Evolutionary conservation across 2,329 filamentous ascomycete genomes (phyloP).

Genomic region (Xylariaceae sp.): DNA sequence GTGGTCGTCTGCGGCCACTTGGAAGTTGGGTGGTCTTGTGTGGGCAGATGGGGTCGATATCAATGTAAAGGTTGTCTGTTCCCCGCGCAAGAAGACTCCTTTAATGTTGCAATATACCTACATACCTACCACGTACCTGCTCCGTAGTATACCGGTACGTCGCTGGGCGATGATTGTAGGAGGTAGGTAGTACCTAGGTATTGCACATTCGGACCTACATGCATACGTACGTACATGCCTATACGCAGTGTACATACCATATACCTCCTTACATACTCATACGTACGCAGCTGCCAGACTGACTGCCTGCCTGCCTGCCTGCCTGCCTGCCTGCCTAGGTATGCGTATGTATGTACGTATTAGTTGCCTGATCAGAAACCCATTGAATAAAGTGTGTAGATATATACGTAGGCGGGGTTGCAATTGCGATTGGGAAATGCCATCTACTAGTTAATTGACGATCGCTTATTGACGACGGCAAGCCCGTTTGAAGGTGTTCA

Average conservation of each 20-base stretch:
- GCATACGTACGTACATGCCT: constrained; percentile 14
- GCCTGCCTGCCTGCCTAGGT: constrained; percentile 7
- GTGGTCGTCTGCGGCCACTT: constrained; percentile 14
- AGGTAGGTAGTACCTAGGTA: constrained; percentile 7
- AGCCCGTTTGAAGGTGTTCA: constrained; percentile 28
- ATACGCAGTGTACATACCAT: constrained; percentile 1
- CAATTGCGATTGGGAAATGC: constrained; percentile 19
- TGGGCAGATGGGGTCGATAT: constrained; percentile 3
- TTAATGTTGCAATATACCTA: neutral
- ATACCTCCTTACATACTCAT: neutral
- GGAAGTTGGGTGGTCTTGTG: constrained; percentile 4
- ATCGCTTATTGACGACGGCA: constrained; percentile 26
- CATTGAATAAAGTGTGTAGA: neutral
- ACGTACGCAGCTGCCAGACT: constrained; percentile 21
- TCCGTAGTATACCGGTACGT: neutral
- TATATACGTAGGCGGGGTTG: constrained; percentile 7
- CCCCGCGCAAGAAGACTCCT: constrained; percentile 4
- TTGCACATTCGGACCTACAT: constrained; percentile 22
- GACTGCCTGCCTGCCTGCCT: constrained; percentile 11
- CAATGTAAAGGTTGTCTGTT: constrained; percentile 1
- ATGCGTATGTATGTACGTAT: neutral
- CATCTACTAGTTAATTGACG: constrained; percentile 22
- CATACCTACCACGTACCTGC: no score
- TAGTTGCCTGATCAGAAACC: constrained; percentile 12
- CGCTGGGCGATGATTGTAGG: neutral